Evolutionary conservation across 805 yeast genomes (phyloP).

Genomic region (Yarrowia sp.): DNA sequence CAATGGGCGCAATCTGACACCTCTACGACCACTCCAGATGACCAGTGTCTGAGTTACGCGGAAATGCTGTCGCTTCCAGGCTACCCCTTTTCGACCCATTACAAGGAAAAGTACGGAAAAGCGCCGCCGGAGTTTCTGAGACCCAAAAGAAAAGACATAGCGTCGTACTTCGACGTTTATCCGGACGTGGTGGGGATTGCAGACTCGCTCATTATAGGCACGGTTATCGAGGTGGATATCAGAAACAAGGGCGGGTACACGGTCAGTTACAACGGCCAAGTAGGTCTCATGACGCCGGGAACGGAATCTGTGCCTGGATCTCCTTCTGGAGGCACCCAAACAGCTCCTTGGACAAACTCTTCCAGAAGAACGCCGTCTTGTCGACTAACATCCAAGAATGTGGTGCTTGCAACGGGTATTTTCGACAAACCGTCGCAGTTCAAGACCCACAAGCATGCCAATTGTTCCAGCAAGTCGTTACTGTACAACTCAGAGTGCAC

Average conservation of each 20-base stretch:
- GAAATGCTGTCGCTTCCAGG: slow-evolving; percentile 51
- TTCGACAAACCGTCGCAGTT: slow-evolving; percentile 43
- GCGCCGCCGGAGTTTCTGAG: slow-evolving; percentile 43
- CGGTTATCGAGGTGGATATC: slow-evolving; percentile 39
- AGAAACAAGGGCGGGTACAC: slow-evolving; percentile 10
- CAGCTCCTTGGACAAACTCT: not conserved
- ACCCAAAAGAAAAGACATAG: slow-evolving; percentile 47
- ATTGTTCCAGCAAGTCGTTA: slow-evolving; percentile 28
- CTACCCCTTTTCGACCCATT: slow-evolving; percentile 45
- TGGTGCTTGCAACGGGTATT: slow-evolving; percentile 47
- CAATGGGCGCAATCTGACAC: slow-evolving; percentile 48
- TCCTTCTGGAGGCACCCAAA: not conserved
- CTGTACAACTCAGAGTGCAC: slow-evolving; percentile 34
- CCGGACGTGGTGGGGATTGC: slow-evolving; percentile 45
- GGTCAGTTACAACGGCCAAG: slow-evolving; percentile 21
- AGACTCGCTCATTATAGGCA: slow-evolving; percentile 40
- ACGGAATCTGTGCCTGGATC: slow-evolving; percentile 18
- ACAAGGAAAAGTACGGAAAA: slow-evolving; percentile 33
- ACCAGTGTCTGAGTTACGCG: slow-evolving; percentile 46
- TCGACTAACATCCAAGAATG: slow-evolving; percentile 6
- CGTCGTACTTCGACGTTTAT: slow-evolving; percentile 46
- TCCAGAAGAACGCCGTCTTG: not conserved
- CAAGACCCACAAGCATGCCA: slow-evolving; percentile 33
- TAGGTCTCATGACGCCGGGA: slow-evolving; percentile 15
- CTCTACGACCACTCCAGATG: slow-evolving; percentile 41